Conservation (phyloP, 768 basidiomycete species). For the Mycena latifolia region DNA sequence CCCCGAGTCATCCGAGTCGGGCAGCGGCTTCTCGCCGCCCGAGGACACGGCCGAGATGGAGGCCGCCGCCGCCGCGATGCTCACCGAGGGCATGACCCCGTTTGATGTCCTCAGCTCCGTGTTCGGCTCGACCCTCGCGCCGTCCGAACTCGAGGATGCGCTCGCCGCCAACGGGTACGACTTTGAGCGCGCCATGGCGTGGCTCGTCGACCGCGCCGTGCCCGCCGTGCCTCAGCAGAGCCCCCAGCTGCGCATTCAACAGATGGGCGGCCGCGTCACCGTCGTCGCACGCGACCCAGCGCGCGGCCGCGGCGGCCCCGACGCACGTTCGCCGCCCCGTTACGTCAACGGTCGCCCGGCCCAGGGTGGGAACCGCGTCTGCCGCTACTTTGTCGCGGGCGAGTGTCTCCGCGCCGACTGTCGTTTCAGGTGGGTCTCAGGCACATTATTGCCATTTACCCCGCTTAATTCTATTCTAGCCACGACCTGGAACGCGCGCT, state of each 20-base stretch:
- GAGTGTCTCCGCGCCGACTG: conserved; percentile 97
- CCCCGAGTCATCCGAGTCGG: conserved; percentile 31
- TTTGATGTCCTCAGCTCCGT: conserved; percentile 96
- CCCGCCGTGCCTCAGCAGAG: conserved; percentile 59
- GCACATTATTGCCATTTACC: not conserved
- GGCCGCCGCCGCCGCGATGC: conserved; percentile 66
- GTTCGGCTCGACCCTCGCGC: conserved; percentile 91
- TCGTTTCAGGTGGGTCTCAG: conserved; percentile 85
- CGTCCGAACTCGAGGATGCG: conserved; percentile 94
- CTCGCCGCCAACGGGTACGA: conserved; percentile 90
- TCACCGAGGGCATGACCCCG: conserved; percentile 96
- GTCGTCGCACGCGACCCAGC: conserved; percentile 70
- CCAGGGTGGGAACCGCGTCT: conserved; percentile 82
- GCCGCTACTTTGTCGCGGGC: conserved; percentile 96
- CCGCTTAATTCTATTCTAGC: conserved; percentile 53
- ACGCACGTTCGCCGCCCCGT: conserved; percentile 47
- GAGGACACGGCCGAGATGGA: conserved; percentile 50
- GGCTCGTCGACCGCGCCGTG: conserved; percentile 84
- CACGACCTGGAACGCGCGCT: conserved; percentile 95
- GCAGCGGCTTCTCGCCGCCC: conserved; percentile 40
- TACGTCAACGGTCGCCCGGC: conserved; percentile 69
- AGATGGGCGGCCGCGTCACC: conserved; percentile 76
- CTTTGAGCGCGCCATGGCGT: conserved; percentile 96
- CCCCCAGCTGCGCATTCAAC: conserved; percentile 64
- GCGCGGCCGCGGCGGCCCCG: conserved; percentile 51